A percentile compares a stretch with the other conserved stretches of the same genome.
Evolutionary conservation across 352 stramenopile genomes (phyloP).

Genomic region (Globisporangium spinosum): DNA sequence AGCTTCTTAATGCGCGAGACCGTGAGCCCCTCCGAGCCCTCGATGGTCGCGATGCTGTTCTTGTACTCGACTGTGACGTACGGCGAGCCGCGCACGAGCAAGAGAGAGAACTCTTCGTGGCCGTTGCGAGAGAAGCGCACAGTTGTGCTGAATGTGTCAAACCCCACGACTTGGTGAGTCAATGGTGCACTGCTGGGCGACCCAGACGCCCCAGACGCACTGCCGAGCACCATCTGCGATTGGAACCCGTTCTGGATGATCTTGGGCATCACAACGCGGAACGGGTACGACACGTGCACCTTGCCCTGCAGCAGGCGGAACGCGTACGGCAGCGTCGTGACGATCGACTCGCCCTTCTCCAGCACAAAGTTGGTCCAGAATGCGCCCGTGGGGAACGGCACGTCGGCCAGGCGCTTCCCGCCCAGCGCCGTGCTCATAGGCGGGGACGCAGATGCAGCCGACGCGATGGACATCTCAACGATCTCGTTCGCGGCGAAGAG

Average conservation of each 20-base stretch:
- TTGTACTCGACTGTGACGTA: constrained; percentile 76
- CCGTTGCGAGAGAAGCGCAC: constrained; percentile 48
- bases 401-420: constrained; percentile 32
- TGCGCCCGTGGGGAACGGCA: constrained; percentile 72
- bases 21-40: constrained; percentile 43
- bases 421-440: background rate
- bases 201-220: background rate
- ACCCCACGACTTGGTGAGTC: constrained; percentile 57
- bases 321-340: constrained; percentile 71
- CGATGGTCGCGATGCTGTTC: constrained; percentile 46
- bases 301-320: constrained; percentile 50
- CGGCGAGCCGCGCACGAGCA: constrained; percentile 74
- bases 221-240: constrained; percentile 57
- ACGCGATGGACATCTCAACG: background rate
- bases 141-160: constrained; percentile 65
- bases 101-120: constrained; percentile 41
- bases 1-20: constrained; percentile 50
- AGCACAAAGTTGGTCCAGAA: constrained; percentile 86
- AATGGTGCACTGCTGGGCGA: constrained; percentile 10
- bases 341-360: constrained; percentile 44
- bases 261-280: constrained; percentile 61
- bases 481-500: constrained; percentile 52
- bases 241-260: constrained; percentile 72
- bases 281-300: constrained; percentile 73
- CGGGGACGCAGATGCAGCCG: background rate